phyloP scores from a whole-genome alignment of 148 eudicot genomes.

The Camellia sinensis region DNA sequence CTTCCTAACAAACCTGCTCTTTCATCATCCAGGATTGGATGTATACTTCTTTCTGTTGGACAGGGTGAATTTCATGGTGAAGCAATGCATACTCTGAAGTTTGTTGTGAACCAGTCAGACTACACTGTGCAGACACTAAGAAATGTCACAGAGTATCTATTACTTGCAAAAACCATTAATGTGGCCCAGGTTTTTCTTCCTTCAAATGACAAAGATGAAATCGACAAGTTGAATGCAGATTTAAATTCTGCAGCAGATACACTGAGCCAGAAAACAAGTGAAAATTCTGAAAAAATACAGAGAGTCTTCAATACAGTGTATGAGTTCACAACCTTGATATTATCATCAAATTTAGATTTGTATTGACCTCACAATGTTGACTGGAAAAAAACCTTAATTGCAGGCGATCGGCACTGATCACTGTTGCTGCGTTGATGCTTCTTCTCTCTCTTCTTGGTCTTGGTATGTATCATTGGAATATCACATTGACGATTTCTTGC shows the following conservation, averaged over 20 bases:
- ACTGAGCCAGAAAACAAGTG: conserved; percentile 57
- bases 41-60: conserved; percentile 76
- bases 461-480: conserved; percentile 41
- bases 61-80: conserved; percentile 70
- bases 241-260: conserved; percentile 56
- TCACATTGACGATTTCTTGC: not conserved
- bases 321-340: conserved; percentile 14
- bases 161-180: conserved; percentile 58
- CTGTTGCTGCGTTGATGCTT: conserved; percentile 76
- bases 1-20: conserved; percentile 1
- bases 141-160: conserved; percentile 77
- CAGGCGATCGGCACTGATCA: conserved; percentile 67
- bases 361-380: conserved; percentile 13
- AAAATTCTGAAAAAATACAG: conserved; percentile 61
- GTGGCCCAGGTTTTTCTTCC: conserved; percentile 55
- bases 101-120: conserved; percentile 92
- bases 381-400: conserved; percentile 17
- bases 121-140: conserved; percentile 72
- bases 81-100: conserved; percentile 67
- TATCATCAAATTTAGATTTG: not conserved
- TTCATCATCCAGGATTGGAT: conserved; percentile 58
- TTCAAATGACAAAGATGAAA: conserved; percentile 38
- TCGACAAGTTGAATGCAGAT: conserved; percentile 41
- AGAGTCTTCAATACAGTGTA: conserved; percentile 80
- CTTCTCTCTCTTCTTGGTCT: conserved; percentile 70